These are phyloP conservation scores for Lycium ferocissimum DNA, from an alignment of 257 asterid species.

Conservation along the genomic window DNA sequence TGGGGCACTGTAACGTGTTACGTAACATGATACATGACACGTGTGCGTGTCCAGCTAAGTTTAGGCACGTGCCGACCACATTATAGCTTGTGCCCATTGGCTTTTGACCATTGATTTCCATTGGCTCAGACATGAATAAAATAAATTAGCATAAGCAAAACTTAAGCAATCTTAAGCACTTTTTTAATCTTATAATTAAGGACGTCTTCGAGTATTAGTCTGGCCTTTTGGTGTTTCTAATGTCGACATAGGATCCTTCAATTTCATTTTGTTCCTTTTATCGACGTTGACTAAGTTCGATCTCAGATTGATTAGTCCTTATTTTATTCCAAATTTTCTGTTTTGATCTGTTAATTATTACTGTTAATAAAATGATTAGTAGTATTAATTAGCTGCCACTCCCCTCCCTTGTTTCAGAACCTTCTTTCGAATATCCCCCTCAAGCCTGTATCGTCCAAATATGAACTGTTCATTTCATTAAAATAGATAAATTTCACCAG, in stretches of 20 bases:
- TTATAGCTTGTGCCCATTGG: neutral
- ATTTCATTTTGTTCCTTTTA: neutral
- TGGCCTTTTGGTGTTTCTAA: neutral
- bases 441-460: neutral
- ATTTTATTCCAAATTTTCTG: neutral
- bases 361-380: neutral
- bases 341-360: neutral
- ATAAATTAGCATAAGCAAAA: neutral
- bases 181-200: neutral
- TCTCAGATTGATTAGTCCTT: neutral
- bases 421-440: neutral
- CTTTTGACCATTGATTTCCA: neutral
- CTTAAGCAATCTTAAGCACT: neutral
- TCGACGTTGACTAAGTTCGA: slow-evolving; percentile 15
- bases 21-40: neutral
- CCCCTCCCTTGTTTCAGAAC: neutral
- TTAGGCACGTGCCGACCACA: slow-evolving; percentile 16
- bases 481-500: neutral
- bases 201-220: neutral
- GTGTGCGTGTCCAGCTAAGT: neutral
- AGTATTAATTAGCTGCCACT: slow-evolving; percentile 16
- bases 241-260: neutral
- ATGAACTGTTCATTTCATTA: neutral
- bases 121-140: neutral
- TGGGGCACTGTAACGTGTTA: neutral